Percentiles rank a stretch among this genome's conserved stretches.
Conservation (phyloP, 2,329 filamentous ascomycete genomes). For the Orbilia javanica region DNA sequence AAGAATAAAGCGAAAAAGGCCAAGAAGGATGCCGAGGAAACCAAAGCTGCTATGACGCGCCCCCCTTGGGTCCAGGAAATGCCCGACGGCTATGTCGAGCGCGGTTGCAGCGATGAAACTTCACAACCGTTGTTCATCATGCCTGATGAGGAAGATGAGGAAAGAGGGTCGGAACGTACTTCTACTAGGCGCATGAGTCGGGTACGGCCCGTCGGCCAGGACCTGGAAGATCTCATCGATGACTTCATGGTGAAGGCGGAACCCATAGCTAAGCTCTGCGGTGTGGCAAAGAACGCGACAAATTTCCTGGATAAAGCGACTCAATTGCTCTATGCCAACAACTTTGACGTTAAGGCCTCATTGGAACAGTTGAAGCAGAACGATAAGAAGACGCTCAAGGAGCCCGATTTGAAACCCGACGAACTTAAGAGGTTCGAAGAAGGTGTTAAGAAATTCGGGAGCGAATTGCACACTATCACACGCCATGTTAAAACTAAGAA, state of each 20-base stretch:
- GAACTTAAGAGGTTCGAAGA: conserved; percentile 94
- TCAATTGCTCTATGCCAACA: conserved; percentile 77
- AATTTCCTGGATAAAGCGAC: conserved; percentile 89
- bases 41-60: conserved; percentile 81
- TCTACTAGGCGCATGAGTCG: conserved; percentile 50
- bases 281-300: conserved; percentile 80
- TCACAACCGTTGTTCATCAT: conserved; percentile 80
- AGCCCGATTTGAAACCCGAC: conserved; percentile 81
- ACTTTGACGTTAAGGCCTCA: conserved; percentile 79
- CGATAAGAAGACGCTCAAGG: conserved; percentile 80
- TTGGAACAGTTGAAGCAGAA: conserved; percentile 77
- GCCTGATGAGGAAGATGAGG: conserved; percentile 66
- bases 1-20: conserved; percentile 78
- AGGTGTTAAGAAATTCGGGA: conserved; percentile 88
- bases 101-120: conserved; percentile 81
- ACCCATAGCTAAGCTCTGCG: conserved; percentile 73
- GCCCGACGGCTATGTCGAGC: conserved; percentile 83
- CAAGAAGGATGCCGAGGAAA: conserved; percentile 83
- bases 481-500: conserved; percentile 86
- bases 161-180: conserved; percentile 63
- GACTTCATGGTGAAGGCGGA: conserved; percentile 81
- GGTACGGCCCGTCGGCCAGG: conserved; percentile 63
- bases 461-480: conserved; percentile 85
- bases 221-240: conserved; percentile 74
- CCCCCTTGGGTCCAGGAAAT: conserved; percentile 96